Conservation (phyloP, 441 rosid species). For the Adansonia madagascariensis region DNA sequence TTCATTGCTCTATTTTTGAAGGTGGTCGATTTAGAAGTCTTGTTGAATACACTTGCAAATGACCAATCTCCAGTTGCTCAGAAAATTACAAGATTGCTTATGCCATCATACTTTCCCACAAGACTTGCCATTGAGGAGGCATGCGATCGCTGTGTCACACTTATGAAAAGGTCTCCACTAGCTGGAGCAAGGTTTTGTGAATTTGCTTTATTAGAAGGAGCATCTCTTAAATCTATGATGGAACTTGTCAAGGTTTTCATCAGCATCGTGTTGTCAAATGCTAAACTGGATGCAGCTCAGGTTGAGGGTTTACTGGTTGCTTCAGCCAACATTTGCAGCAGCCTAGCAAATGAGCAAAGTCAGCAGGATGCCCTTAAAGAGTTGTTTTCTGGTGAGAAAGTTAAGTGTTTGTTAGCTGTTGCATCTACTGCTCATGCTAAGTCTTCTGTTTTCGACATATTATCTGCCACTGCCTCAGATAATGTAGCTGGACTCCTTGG, state of each 20-base stretch:
- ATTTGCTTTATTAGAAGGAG: constrained; percentile 67
- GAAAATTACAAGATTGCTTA: constrained; percentile 71
- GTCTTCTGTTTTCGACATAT: constrained; percentile 67
- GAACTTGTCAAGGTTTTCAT: constrained; percentile 67
- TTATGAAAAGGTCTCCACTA: constrained; percentile 75
- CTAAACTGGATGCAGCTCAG: constrained; percentile 55
- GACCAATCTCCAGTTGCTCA: constrained; percentile 82
- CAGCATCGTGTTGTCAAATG: constrained; percentile 54
- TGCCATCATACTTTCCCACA: constrained; percentile 90
- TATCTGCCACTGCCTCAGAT: constrained; percentile 54
- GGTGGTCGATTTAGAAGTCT: constrained; percentile 76
- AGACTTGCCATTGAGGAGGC: constrained; percentile 75
- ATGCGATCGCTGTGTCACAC: constrained; percentile 77
- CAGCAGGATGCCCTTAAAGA: constrained; percentile 60
- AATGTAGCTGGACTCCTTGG: constrained; percentile 55
- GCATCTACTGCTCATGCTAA: constrained; percentile 66
- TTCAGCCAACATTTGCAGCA: constrained; percentile 58
- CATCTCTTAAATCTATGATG: constrained; percentile 58
- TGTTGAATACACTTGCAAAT: constrained; percentile 65
- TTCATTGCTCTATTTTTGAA: constrained; percentile 39
- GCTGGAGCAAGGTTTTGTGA: constrained; percentile 97
- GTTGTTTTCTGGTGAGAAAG: constrained; percentile 52
- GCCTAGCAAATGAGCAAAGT: constrained; percentile 53
- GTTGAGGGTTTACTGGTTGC: constrained; percentile 74
- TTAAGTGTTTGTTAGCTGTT: constrained; percentile 58